A percentile compares a stretch with the other conserved stretches of the same genome.
Evolutionary conservation across 805 yeast genomes (phyloP).

Genomic region (Lipomyces oligophaga): DNA sequence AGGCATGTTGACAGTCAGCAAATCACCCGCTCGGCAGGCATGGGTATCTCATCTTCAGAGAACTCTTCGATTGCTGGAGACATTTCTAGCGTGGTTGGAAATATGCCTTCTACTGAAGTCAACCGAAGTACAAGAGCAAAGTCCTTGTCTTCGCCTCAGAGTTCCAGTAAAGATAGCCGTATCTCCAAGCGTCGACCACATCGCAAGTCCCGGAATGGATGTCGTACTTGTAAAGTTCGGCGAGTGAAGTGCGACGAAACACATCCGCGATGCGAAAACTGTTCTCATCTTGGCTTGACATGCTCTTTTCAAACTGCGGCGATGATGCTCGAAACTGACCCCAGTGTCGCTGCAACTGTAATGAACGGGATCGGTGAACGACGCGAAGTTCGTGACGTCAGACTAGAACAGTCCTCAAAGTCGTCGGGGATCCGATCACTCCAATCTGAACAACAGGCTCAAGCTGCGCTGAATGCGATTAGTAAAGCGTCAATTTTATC

Average conservation of each 20-base stretch:
- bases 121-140: neutral
- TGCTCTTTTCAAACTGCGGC: conserved; percentile 54
- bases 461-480: no score
- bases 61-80: no score
- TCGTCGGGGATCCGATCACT: no score
- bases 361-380: conserved; percentile 2
- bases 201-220: conserved; percentile 82
- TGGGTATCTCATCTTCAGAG: no score
- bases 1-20: neutral
- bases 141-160: neutral
- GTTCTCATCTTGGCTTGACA: conserved; percentile 70
- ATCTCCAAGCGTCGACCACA: conserved; percentile 71
- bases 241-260: conserved; percentile 91
- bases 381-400: no score
- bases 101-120: neutral
- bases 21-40: neutral
- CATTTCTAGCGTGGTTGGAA: neutral
- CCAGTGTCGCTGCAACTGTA: conserved; percentile 16
- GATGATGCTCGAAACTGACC: conserved; percentile 17
- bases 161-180: neutral
- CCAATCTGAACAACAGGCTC: no score
- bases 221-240: conserved; percentile 82
- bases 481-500: no score
- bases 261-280: conserved; percentile 74
- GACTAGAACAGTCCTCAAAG: no score